Base-by-base conservation (phyloP, 2,329 filamentous ascomycete species). In the Cordyceps cateniannulata region DNA sequence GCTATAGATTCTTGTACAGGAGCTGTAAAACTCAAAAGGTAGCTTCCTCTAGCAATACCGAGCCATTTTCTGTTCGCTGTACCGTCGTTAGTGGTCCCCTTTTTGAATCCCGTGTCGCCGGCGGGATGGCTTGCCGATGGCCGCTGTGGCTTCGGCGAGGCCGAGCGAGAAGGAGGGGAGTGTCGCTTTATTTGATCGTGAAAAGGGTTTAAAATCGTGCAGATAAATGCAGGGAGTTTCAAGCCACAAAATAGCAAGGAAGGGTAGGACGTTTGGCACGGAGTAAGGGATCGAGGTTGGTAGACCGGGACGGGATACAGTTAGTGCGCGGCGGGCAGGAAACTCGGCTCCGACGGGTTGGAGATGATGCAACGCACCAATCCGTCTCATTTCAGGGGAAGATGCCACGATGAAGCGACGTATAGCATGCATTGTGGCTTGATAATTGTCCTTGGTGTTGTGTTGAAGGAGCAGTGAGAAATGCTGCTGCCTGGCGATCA, bases 401-500 rank as follows among this genome's bases (percentile, higher is more conserved):
- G n/a, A 25, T 40, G 53, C 53, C 44, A 47, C 27, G 53, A 38
- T 56, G 20, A 24, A 48, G n/a, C 20, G 20, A 35, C 22, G n/a
- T 48, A 40, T 27, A n/a, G 22, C 24, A 32, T 49, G n/a, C 9
- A 58, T 50, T 44, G 55, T 51, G 47, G 45, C 47, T 58, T 58
- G 22, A 42, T 42, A 32, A 14, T 2, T 12, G 20, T 22, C n/a
- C 5, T 35, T 16, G 25, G 29, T 4, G 10, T 16, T 20, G 16
- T 27, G 1, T 10, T 10, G 32, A 25, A 25, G 20, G 22, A 32
- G 18, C 27, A 5, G 6, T 4, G 18, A 57, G 24, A 18, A 44
- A 54, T 59, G 47, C 47, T 59, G 56, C 56, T 52, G 56, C 56
- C 56, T 59, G 56, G 38, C 12, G 24, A 51, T 42, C 32, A 3